A percentile compares a stretch with the other conserved stretches of the same genome.
Conservation (phyloP, 1,284 basidiomycete species). For the Sphagnurus paluster region DNA sequence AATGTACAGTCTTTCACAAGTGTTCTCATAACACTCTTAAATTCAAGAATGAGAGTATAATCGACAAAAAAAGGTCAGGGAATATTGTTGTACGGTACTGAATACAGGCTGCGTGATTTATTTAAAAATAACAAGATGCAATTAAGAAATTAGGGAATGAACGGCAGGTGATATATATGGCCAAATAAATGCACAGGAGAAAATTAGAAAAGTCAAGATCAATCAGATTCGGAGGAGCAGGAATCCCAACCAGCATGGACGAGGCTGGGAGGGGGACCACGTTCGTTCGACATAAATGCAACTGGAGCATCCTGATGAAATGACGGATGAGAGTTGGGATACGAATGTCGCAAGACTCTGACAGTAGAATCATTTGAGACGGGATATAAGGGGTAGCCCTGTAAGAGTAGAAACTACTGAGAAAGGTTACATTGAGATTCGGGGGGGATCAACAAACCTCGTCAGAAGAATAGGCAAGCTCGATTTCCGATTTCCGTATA, state of each 20-base stretch:
- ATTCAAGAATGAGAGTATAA: background rate
- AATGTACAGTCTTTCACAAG: background rate
- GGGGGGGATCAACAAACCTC: slow-evolving; percentile 16
- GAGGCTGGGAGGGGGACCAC: slow-evolving; percentile 45
- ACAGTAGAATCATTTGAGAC: slow-evolving; percentile 23
- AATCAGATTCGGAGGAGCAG: slow-evolving; percentile 33
- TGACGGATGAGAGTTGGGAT: slow-evolving; percentile 24
- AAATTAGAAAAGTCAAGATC: background rate
- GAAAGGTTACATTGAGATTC: background rate
- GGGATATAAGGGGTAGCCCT: slow-evolving; percentile 19
- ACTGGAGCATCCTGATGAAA: slow-evolving; percentile 31
- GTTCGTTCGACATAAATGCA: slow-evolving; percentile 35
- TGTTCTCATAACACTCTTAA: background rate
- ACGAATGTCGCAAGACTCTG: slow-evolving; percentile 22
- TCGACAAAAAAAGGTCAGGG: slow-evolving; percentile 1
- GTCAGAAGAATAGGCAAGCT: slow-evolving; percentile 21
- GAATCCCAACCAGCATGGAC: slow-evolving; percentile 63
- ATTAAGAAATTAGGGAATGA: too few species aligned
- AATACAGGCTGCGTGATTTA: slow-evolving; percentile 8
- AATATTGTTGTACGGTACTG: slow-evolving; percentile 13
- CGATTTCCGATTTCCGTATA: slow-evolving; percentile 14
- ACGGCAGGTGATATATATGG: background rate
- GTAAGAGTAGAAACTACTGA: background rate
- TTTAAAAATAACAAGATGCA: slow-evolving; percentile 12
- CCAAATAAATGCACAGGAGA: background rate